Evolutionary conservation across 306 rosid species (phyloP), one percentile per base, ranked within the genome.

Genomic region (Vigna trinervia): DNA sequence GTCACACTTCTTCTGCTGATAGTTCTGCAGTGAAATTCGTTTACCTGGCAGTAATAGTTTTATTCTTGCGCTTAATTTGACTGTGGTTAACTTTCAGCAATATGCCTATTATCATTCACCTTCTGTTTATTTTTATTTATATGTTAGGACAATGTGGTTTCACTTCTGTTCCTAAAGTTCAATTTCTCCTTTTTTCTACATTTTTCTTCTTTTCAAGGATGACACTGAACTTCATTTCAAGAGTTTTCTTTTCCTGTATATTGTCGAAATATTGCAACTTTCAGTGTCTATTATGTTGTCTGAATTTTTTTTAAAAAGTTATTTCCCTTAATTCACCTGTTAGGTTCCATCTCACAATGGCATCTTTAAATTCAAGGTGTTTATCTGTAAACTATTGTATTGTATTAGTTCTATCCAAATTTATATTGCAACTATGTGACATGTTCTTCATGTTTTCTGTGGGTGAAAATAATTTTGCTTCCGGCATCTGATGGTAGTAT

Each of bases 1-100:
- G n/a, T 77, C 41, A 53, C 59, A 38, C 76, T 28, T 60, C 57
- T 75, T 69, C 11, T 14, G 60, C 61, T 26, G 53, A 69, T 17
- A 30, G 8, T 69, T 6, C 3, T 5, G 8, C 4, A 0, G 2
- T 26, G 34, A 70, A 48, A 57, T 38, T 38, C 12, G 59, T 34
- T 23, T 62, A 23, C 32, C 30, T 63, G 68, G 12, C 39, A 20
- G 46, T 56, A n/a, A 82, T 70, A 17, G 53, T 65, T 32, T 46
- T 11, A 10, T 39, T 63, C 30, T 11, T 15, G 12, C 51, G 36
- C 14, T 19, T 45, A 60, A 17, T 30, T 74, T 58, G 36, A 50
- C 5, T 20, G 28, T 54, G 46, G 43, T 64, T 39, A 45, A 52
- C 36, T 59, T 71, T 14, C 6, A 15, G 38, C 39, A 72, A 74